phyloP scores from a whole-genome alignment of 805 yeast species.

The Saccharomycopsis vini region DNA sequence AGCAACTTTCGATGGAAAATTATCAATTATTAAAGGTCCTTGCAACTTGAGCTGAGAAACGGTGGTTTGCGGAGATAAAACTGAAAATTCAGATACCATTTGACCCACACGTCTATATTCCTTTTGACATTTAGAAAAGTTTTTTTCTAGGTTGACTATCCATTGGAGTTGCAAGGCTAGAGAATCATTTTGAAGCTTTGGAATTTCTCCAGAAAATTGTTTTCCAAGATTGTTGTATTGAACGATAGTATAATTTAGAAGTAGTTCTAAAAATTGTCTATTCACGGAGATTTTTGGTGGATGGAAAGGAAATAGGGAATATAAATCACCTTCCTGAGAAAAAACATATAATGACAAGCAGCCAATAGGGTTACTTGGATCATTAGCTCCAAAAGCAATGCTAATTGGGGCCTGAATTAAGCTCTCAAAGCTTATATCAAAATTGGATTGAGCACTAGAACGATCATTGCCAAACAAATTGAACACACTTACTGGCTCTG shows the following conservation, averaged over 20 bases:
- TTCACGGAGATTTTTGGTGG: conserved; percentile 39
- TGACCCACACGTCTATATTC: background rate
- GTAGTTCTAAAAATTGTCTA: conserved; percentile 3
- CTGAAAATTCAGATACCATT: background rate
- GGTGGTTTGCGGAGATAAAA: background rate
- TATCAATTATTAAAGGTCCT: conserved; percentile 12
- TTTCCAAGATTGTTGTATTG: background rate
- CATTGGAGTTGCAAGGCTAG: conserved; percentile 1
- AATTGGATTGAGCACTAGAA: background rate
- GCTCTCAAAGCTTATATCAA: no score
- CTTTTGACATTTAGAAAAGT: background rate
- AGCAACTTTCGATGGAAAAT: conserved; percentile 3
- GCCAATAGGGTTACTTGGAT: conserved; percentile 30
- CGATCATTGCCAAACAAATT: conserved; percentile 17
- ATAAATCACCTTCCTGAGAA: conserved; percentile 50
- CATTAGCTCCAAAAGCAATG: conserved; percentile 23
- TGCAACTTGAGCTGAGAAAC: conserved; percentile 4
- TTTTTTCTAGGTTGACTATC: background rate
- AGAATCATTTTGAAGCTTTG: background rate
- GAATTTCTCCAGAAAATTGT: background rate
- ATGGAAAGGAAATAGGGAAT: conserved; percentile 53
- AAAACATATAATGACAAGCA: conserved; percentile 45
- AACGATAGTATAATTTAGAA: background rate
- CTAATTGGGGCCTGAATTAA: conserved; percentile 21
- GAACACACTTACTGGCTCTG: conserved; percentile 21